Conservation (phyloP, 2,329 filamentous ascomycete species). For the Daldinia sp. region DNA sequence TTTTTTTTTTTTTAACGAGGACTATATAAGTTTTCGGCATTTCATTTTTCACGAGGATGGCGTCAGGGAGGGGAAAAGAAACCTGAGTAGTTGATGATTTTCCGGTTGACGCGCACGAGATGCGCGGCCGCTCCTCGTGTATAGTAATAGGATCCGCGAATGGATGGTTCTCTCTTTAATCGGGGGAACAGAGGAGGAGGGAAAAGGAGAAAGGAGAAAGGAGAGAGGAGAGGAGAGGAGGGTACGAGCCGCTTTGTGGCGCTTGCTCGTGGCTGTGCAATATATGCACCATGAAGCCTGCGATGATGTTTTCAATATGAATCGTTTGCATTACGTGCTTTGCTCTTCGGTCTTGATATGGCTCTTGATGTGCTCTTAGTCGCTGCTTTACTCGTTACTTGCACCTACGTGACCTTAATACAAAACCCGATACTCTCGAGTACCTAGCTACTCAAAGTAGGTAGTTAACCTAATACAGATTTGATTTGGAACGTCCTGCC, state of each 20-base stretch:
- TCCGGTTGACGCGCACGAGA: background rate
- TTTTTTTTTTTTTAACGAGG: constrained; percentile 1
- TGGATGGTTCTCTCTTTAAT: background rate
- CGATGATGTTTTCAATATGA: constrained; percentile 2
- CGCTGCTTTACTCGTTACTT: background rate
- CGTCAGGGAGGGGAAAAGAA: constrained; percentile 9
- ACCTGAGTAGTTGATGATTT: constrained; percentile 1
- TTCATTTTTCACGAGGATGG: background rate
- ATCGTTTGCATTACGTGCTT: background rate
- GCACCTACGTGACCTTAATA: background rate
- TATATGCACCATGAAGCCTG: background rate
- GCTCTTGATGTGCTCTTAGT: background rate
- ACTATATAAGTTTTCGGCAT: background rate
- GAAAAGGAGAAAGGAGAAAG: background rate
- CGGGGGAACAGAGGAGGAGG: background rate
- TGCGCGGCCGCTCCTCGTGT: background rate
- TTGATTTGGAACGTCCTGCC: background rate
- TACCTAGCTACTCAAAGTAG: background rate
- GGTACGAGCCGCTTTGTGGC: background rate
- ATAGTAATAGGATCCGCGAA: background rate
- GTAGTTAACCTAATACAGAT: background rate
- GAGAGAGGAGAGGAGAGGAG: background rate
- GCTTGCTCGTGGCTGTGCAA: background rate
- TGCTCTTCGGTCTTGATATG: background rate
- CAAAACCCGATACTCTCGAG: background rate